phyloP scores from a whole-genome alignment of 2,329 filamentous ascomycete genomes.

The Nothophaeocryptopus gaeumannii region DNA sequence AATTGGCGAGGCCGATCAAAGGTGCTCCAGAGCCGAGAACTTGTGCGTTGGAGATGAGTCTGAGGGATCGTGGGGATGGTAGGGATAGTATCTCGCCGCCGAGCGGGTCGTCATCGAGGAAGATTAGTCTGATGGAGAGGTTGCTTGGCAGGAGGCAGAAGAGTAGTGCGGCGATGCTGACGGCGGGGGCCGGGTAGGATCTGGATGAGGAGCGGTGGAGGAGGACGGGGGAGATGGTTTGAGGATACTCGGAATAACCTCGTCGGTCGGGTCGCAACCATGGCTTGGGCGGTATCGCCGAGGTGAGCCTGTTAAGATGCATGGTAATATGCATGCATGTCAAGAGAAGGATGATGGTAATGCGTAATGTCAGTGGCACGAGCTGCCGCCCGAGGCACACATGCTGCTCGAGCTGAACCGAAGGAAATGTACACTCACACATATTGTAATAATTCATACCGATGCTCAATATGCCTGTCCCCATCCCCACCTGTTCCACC shows the following conservation, averaged over 20 bases:
- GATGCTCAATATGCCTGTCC: not conserved
- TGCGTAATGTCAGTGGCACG: too few species aligned
- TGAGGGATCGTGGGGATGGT: conserved; percentile 6
- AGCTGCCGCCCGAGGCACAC: too few species aligned
- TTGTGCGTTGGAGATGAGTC: conserved; percentile 23
- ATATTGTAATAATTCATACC: not conserved
- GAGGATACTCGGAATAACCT: too few species aligned
- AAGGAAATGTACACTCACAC: conserved; percentile 1
- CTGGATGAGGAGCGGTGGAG: not conserved
- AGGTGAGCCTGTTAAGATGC: too few species aligned
- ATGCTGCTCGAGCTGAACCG: too few species aligned
- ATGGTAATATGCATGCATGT: too few species aligned
- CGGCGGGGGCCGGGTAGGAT: not conserved
- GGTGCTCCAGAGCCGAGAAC: conserved; percentile 4
- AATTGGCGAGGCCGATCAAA: conserved; percentile 24
- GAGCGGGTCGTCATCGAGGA: conserved; percentile 23
- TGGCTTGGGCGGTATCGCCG: too few species aligned
- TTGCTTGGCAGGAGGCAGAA: conserved; percentile 32
- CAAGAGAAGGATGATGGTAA: too few species aligned
- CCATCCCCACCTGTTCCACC: not conserved
- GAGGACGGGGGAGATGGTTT: too few species aligned
- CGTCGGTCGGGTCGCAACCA: too few species aligned
- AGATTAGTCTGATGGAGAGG: conserved; percentile 36
- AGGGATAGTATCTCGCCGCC: conserved; percentile 5
- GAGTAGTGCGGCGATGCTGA: conserved; percentile 1